Evolutionary conservation across 1,284 basidiomycete species (phyloP).

Genomic region (Agroathelia rolfsii): DNA sequence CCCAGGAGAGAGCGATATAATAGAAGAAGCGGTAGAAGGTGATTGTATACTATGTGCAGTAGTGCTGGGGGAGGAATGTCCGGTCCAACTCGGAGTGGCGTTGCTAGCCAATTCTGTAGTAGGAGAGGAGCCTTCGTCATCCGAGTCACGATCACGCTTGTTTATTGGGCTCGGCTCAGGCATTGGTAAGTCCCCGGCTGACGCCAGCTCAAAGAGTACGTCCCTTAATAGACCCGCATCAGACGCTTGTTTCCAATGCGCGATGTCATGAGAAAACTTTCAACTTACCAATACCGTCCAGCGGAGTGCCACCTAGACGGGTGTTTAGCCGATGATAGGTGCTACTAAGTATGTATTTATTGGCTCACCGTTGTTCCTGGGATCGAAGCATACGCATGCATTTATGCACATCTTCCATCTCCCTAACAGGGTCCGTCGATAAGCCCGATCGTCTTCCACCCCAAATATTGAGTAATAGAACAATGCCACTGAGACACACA

Average conservation of each 20-base stretch:
- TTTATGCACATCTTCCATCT: slow-evolving; percentile 62
- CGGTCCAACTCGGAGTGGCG: too few relatives aligned
- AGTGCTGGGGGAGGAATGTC: too few relatives aligned
- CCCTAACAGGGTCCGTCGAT: slow-evolving; percentile 42
- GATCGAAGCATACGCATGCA: slow-evolving; percentile 52
- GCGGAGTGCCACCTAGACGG: slow-evolving; percentile 34
- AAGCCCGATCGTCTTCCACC: slow-evolving; percentile 53
- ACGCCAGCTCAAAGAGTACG: slow-evolving; percentile 57
- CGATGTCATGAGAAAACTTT: neutral
- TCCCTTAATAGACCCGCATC: slow-evolving; percentile 32
- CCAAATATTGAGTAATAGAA: slow-evolving; percentile 69
- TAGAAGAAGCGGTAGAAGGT: slow-evolving; percentile 13
- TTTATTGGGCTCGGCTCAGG: slow-evolving; percentile 40
- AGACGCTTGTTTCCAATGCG: slow-evolving; percentile 1
- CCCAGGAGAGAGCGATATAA: slow-evolving; percentile 6
- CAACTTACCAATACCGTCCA: slow-evolving; percentile 31
- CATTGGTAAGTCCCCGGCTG: slow-evolving; percentile 54
- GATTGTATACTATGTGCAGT: slow-evolving; percentile 7
- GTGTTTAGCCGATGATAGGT: slow-evolving; percentile 2
- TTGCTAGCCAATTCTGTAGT: too few relatives aligned
- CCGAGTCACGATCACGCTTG: slow-evolving; percentile 54
- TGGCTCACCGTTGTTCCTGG: slow-evolving; percentile 41
- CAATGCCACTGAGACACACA: slow-evolving; percentile 35
- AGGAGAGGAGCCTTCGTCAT: too few relatives aligned
- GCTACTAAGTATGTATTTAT: slow-evolving; percentile 9